Evolutionary conservation across 148 eudicot species (phyloP).

Genomic region (Polygonum maritimum): DNA sequence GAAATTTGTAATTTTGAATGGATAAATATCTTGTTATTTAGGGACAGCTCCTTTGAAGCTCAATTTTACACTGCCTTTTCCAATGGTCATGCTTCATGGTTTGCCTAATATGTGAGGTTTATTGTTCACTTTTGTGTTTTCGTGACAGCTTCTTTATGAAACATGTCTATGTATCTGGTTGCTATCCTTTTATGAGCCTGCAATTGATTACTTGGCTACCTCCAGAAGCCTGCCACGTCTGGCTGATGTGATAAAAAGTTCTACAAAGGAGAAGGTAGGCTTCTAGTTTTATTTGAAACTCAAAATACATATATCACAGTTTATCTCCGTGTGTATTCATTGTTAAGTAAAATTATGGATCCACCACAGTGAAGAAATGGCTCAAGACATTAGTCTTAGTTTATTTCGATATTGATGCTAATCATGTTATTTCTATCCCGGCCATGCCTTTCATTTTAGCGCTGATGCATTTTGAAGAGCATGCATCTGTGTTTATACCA

Average conservation of each 20-base stretch:
- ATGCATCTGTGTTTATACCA: background rate
- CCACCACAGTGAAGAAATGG: background rate
- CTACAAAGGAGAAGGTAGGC: constrained; percentile 86
- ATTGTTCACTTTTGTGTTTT: constrained; percentile 6
- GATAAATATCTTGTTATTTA: background rate
- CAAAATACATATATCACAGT: background rate
- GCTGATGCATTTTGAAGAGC: background rate
- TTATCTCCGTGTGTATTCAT: background rate
- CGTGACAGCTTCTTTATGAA: constrained; percentile 86
- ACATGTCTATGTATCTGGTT: constrained; percentile 96
- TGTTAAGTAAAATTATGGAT: background rate
- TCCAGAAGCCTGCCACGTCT: constrained; percentile 66
- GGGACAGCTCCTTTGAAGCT: background rate
- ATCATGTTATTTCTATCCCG: background rate
- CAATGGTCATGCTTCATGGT: background rate
- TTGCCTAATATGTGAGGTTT: background rate
- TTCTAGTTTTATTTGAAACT: constrained; percentile 1
- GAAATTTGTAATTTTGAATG: background rate
- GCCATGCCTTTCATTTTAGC: background rate
- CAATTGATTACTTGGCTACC: constrained; percentile 84
- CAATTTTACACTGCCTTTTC: background rate
- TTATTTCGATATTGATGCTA: background rate
- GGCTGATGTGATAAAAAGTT: constrained; percentile 82
- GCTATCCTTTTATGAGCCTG: constrained; percentile 85
- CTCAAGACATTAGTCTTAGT: background rate